Base-by-base conservation (phyloP, 129 eudicot genomes). In the Scalesia atractyloides region DNA sequence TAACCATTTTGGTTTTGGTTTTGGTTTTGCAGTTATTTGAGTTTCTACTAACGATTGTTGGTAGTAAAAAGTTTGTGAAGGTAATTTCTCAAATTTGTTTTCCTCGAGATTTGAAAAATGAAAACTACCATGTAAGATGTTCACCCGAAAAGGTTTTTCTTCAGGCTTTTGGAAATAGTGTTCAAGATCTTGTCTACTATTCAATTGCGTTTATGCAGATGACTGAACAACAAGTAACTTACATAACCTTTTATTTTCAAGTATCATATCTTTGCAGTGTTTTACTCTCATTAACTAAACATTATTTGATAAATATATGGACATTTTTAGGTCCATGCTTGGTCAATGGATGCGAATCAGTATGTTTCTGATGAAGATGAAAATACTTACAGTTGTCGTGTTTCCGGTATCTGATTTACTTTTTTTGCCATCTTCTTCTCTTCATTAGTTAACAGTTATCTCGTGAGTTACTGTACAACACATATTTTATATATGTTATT, bases 331-430 rank as follows among this genome's bases (percentile, higher is more conserved):
- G 84, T 82, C 57, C 96, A 90, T 77, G 80, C 86, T 51, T 94
- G 99, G 99, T 86, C 99, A 65, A 22, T 88, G 57, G 99, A 94
- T 88, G 96, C 96, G 46, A 94, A 94, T 70, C 97, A 90, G 41
- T 94, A 86, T 83, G 91, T 94, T 75, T 88, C 99, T 46, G 99
- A 94, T 81, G 99, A 94, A 84, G 99, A 94, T 76, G 97, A 94
- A 24, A 90, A 94, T 73, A 82, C 90, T 68, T 94, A 83, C 33
- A 90, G 92, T 34, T 94, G 99, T 67, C 99, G 99, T 49, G 93
- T 88, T 72, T 90, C 97, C 77, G 99, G 99, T 90, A 83, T 76
- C 58, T 11, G n/a, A 53, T 57, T 69, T 24, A 22, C 18, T n/a
- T 63, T 34, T 34, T 39, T 60, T 70, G 36, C 58, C 18, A 36